phyloP scores from a whole-genome alignment of 805 yeast species.

The Pichia sporocuriosa region DNA sequence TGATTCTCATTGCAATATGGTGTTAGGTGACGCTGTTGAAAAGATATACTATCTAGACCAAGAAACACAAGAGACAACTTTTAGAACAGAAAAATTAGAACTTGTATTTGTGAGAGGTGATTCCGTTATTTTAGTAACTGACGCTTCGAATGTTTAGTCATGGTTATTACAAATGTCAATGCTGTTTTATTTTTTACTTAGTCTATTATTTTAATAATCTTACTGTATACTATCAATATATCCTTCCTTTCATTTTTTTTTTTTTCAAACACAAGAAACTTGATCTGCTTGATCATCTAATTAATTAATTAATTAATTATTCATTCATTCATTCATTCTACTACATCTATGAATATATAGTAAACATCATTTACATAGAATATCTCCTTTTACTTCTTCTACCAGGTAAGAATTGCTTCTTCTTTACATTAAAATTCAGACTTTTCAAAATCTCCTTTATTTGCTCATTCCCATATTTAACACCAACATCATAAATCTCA shows the following conservation, averaged over 20 bases:
- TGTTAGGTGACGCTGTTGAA: constrained; percentile 87
- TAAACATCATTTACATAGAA: constrained; percentile 37
- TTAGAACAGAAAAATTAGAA: constrained; percentile 55
- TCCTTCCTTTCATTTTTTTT: background rate
- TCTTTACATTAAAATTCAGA: constrained; percentile 32
- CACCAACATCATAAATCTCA: constrained; percentile 79
- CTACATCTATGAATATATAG: background rate
- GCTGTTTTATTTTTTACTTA: background rate
- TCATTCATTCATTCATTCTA: no score
- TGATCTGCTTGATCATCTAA: background rate
- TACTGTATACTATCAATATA: constrained; percentile 4
- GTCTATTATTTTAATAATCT: no score
- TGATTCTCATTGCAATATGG: constrained; percentile 95
- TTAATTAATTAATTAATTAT: no score
- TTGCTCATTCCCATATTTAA: constrained; percentile 57
- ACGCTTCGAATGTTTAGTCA: constrained; percentile 23
- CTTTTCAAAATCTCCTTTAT: constrained; percentile 43
- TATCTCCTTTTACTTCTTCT: constrained; percentile 45
- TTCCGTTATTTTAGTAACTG: constrained; percentile 74
- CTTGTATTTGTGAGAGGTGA: constrained; percentile 98
- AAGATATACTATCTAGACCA: constrained; percentile 57
- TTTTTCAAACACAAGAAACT: background rate
- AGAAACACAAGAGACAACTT: constrained; percentile 37
- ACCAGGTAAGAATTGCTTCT: constrained; percentile 13
- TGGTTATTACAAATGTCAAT: background rate